phyloP scores from a whole-genome alignment of 108 stramenopile species.

The Asterionellopsis glacialis region DNA sequence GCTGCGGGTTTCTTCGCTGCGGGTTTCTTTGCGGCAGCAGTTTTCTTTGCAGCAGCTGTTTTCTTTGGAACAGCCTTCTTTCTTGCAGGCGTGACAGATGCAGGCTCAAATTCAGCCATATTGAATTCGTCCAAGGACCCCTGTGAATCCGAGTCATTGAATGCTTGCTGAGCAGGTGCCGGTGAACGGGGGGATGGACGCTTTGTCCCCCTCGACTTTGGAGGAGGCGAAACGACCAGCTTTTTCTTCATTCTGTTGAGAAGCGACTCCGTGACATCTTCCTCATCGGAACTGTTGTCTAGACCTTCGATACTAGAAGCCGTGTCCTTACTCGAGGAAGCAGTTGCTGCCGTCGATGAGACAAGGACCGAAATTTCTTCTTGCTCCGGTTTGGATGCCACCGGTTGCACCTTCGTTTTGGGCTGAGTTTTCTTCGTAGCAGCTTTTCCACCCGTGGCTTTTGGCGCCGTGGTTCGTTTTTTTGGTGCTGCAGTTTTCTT shows the following conservation, averaged over 20 bases:
- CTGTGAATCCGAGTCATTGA: conserved; percentile 1
- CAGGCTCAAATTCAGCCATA: neutral
- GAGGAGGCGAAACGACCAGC: conserved; percentile 18
- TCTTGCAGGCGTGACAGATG: conserved; percentile 10
- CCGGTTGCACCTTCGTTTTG: neutral
- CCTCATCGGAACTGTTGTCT: conserved; percentile 1
- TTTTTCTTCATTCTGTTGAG: conserved; percentile 26
- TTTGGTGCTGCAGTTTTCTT: conserved; percentile 5
- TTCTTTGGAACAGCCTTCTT: conserved; percentile 16
- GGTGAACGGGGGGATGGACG: conserved; percentile 4
- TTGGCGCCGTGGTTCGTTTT: neutral
- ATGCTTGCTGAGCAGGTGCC: neutral
- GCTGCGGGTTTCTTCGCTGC: neutral
- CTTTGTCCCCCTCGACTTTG: conserved; percentile 3
- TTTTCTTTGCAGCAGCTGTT: neutral
- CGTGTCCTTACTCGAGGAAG: neutral
- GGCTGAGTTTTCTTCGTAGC: neutral
- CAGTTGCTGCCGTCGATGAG: neutral
- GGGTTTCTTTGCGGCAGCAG: conserved; percentile 6
- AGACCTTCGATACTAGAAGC: neutral
- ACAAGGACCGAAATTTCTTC: neutral
- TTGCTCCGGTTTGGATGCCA: neutral
- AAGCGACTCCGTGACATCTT: conserved; percentile 12
- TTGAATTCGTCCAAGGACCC: neutral
- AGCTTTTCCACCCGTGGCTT: conserved; percentile 6